These are phyloP conservation scores for Phytopythium kandeliae DNA, from an alignment of 352 stramenopile species.

Conservation along the genomic window DNA sequence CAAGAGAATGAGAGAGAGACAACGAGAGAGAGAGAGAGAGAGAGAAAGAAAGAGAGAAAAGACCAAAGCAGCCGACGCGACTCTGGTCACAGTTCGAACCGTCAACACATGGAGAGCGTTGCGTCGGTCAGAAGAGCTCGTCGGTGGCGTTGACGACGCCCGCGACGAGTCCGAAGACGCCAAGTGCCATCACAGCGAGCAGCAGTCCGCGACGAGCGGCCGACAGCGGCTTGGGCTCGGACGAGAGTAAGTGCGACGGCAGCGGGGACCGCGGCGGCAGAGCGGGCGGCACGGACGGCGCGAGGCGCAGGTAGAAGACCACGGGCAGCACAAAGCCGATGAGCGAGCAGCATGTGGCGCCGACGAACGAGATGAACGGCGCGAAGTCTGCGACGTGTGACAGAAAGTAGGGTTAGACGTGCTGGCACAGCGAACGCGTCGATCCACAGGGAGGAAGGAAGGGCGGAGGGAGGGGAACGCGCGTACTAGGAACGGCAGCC, in stretches of 20 bases:
- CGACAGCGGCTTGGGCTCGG: background rate
- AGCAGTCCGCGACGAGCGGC: conserved; percentile 19
- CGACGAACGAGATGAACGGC: conserved; percentile 89
- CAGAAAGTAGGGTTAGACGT: no score
- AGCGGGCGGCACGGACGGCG: conserved; percentile 23
- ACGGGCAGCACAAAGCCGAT: conserved; percentile 87
- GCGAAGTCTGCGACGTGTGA: conserved; percentile 86
- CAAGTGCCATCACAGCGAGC: conserved; percentile 27
- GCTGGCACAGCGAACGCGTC: background rate
- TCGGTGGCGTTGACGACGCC: conserved; percentile 23
- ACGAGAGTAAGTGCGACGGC: background rate
- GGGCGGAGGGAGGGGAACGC: background rate
- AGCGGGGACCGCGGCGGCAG: conserved; percentile 9
- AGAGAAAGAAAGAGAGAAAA: no score
- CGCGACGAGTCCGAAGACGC: conserved; percentile 25
- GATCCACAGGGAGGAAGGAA: background rate
- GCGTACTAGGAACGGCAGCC: conserved; percentile 59
- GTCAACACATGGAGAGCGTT: background rate
- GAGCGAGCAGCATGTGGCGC: conserved; percentile 85
- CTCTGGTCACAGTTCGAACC: no score
- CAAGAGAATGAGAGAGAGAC: background rate
- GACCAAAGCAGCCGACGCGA: no score
- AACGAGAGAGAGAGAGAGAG: no score
- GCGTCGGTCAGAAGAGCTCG: conserved; percentile 19
- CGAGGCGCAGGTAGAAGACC: conserved; percentile 82